Conservation (phyloP, 768 basidiomycete genomes). For the Solioccasus polychromus region DNA sequence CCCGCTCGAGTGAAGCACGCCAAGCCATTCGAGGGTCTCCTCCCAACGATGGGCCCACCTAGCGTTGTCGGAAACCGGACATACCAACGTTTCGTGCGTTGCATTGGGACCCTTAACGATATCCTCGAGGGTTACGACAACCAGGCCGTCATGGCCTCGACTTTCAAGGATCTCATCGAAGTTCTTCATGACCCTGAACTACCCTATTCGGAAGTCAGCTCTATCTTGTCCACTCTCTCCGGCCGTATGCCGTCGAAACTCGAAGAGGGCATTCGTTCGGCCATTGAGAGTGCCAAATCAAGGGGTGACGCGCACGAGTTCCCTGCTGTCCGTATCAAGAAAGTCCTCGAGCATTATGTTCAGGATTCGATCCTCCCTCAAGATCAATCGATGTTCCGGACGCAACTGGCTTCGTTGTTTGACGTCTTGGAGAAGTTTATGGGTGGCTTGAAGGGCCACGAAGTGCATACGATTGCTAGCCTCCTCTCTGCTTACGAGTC, state of each 20-base stretch:
- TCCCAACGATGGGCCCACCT: conserved; percentile 84
- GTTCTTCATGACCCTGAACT: conserved; percentile 83
- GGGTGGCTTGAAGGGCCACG: conserved; percentile 83
- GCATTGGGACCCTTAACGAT: conserved; percentile 76
- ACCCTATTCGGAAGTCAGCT: conserved; percentile 80
- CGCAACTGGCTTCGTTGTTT: conserved; percentile 65
- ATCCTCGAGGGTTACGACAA: conserved; percentile 98
- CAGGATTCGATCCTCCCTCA: conserved; percentile 76
- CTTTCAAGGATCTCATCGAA: conserved; percentile 81
- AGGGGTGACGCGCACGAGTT: conserved; percentile 82
- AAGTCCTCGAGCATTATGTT: conserved; percentile 80
- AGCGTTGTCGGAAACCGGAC: conserved; percentile 85
- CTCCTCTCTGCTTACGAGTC: conserved; percentile 77
- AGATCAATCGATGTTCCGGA: conserved; percentile 77
- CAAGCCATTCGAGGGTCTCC: conserved; percentile 94
- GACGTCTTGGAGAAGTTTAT: conserved; percentile 78
- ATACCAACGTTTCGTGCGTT: conserved; percentile 78
- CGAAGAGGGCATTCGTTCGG: conserved; percentile 78
- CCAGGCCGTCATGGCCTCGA: conserved; percentile 82
- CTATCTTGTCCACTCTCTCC: conserved; percentile 83
- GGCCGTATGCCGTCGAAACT: conserved; percentile 92
- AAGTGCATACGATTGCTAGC: conserved; percentile 71
- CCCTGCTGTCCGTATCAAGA: conserved; percentile 83
- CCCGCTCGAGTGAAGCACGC: conserved; percentile 96
- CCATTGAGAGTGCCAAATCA: conserved; percentile 71